These are phyloP conservation scores for Jaminaea rosea DNA, from an alignment of 1,284 basidiomycete genomes.

Conservation along the genomic window DNA sequence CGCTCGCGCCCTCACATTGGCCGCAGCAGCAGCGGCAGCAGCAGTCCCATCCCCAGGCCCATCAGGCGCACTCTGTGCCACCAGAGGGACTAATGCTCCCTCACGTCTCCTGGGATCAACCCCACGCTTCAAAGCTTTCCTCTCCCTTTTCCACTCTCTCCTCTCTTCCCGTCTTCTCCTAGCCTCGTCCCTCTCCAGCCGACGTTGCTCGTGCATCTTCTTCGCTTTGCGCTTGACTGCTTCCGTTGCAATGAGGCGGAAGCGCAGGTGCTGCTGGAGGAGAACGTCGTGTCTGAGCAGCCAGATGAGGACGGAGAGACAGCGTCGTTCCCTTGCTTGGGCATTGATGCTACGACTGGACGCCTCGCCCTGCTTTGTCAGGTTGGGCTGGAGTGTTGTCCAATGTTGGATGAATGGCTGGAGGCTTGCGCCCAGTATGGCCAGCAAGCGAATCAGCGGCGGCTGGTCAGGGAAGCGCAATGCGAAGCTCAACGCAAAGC, in stretches of 20 bases:
- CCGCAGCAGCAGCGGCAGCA: background rate
- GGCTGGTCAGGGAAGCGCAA: conserved; percentile 1
- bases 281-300: conserved; percentile 77
- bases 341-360: background rate
- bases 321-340: background rate
- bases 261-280: conserved; percentile 72
- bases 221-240: conserved; percentile 58
- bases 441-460: conserved; percentile 35
- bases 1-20: background rate
- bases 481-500: background rate
- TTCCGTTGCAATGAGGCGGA: conserved; percentile 70
- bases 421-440: background rate
- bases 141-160: background rate
- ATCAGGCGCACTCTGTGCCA: background rate
- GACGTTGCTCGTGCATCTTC: conserved; percentile 1
- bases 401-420: background rate
- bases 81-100: background rate
- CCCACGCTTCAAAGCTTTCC: background rate
- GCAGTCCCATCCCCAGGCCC: background rate
- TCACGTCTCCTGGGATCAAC: background rate
- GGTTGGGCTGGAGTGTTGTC: background rate
- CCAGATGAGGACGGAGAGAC: conserved; percentile 76
- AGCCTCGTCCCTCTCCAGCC: background rate
- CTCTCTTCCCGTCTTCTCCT: conserved; percentile 1
- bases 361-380: too few species aligned